These are phyloP conservation scores for Gigaspora rosea DNA, from an alignment of 192 early-diverging fungal species.

Conservation along the genomic window DNA sequence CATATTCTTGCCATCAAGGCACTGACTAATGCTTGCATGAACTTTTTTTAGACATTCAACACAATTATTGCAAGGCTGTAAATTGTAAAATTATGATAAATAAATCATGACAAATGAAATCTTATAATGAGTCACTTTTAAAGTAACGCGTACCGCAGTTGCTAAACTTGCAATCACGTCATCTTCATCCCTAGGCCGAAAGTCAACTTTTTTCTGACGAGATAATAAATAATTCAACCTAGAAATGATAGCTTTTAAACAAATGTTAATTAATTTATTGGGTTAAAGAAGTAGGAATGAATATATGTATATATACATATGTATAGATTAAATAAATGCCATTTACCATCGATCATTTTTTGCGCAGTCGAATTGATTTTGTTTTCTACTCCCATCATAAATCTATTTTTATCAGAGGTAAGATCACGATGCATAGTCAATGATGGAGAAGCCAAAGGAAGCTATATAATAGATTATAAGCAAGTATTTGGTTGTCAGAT, in stretches of 20 bases:
- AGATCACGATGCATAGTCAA: slow-evolving; percentile 84
- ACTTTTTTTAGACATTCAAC: slow-evolving; percentile 76
- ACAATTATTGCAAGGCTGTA: slow-evolving; percentile 76
- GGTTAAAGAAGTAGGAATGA: slow-evolving; percentile 18
- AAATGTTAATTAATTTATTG: background rate
- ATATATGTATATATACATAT: background rate
- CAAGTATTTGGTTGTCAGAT: background rate
- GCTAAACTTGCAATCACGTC: slow-evolving; percentile 67
- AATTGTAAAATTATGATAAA: background rate
- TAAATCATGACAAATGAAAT: background rate
- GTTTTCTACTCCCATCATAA: slow-evolving; percentile 80
- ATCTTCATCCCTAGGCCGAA: slow-evolving; percentile 87
- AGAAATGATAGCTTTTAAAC: slow-evolving; percentile 60
- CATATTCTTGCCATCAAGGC: slow-evolving; percentile 75
- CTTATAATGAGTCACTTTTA: background rate
- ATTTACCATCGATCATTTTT: slow-evolving; percentile 67
- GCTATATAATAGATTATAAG: slow-evolving; percentile 45
- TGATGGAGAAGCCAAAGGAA: slow-evolving; percentile 64
- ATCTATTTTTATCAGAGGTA: slow-evolving; percentile 84
- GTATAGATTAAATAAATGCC: background rate
- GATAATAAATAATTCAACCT: slow-evolving; percentile 70
- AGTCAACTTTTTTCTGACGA: slow-evolving; percentile 89
- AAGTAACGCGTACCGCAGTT: slow-evolving; percentile 46
- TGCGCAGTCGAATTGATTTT: slow-evolving; percentile 79
- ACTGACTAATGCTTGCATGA: slow-evolving; percentile 57